Base-by-base conservation (phyloP, 2,329 filamentous ascomycete genomes). In the Orbilia quercus region DNA sequence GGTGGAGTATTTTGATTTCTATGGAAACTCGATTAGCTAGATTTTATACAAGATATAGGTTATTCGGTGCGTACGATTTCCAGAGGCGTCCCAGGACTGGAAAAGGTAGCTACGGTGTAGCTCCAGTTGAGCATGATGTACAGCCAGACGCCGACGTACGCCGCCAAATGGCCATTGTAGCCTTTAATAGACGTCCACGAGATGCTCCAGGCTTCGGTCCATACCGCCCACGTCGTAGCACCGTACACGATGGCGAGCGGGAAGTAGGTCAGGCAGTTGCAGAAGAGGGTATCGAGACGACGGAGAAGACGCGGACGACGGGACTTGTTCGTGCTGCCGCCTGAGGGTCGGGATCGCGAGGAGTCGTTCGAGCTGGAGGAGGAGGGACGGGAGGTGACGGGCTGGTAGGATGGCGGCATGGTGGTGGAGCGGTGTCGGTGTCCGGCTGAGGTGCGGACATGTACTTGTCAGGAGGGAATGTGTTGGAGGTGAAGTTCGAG, bases 41-140 rank as follows among this genome's bases (percentile, higher is more conserved):
- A 2, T 12, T 60, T 36, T 4, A 9, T 50, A 14, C 7, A 22
- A 16, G 28, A 18, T 38, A 28, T 20, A 45, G 34, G 11, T 34
- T 22, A 20, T 45, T 11, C 16, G 42, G 23, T 42, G 28, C 47
- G 16, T 70, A 78, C 76, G 58, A 60, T 75, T 36, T 76, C 74
- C 2, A 86, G 79, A 7, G 88, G 87, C 48, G 87, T 88, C 47
- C 95, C 95, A 4, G 95, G 94, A 75, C 90, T 87, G 22, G 92
- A 96, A 82, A 98, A 97, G 75, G 98, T 94, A 78, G 95, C 95
- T 47, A 89, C 89, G 0, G 91, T 95, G 82, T 99, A 99, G 78
- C 87, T 94, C 85, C 89, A 90, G 81, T 95, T 94, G 75, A 96
- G 87, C 78, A 96, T 84, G 62, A 87, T 76, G 78, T 93, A 98